A percentile compares a stretch with the other conserved stretches of the same genome.
phyloP scores from a whole-genome alignment of 225 moss, liverwort and hornwort species.

The Asterella californica region DNA sequence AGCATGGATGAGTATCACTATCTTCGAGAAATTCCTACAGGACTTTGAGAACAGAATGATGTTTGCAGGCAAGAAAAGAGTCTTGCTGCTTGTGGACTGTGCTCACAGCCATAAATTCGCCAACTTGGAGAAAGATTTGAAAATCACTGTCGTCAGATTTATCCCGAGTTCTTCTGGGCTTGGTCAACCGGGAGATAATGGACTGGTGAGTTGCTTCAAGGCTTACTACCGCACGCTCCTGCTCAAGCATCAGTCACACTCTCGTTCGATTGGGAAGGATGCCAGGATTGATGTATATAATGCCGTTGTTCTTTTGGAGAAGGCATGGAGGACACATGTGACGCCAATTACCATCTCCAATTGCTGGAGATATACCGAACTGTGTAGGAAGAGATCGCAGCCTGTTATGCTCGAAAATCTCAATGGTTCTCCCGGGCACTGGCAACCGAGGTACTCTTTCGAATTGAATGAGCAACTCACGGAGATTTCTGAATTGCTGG shows the following conservation, averaged over 20 bases:
- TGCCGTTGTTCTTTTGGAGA: conserved; percentile 35
- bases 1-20: conserved; percentile 31
- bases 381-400: conserved; percentile 21
- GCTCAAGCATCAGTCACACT: conserved; percentile 29
- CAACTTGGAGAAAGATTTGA: conserved; percentile 26
- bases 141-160: conserved; percentile 24
- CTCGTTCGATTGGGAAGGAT: conserved; percentile 19
- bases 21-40: conserved; percentile 34
- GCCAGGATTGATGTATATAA: conserved; percentile 33
- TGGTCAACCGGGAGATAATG: conserved; percentile 30
- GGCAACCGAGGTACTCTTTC: conserved; percentile 17
- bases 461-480: conserved; percentile 27
- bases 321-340: conserved; percentile 38
- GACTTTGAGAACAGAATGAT: conserved; percentile 40
- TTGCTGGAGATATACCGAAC: conserved; percentile 32
- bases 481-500: conserved; percentile 27
- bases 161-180: conserved; percentile 25
- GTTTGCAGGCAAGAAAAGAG: conserved; percentile 31
- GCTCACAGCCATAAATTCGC: conserved; percentile 22
- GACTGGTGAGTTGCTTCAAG: conserved; percentile 33
- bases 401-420: conserved; percentile 9
- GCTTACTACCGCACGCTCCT: conserved; percentile 34
- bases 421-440: conserved; percentile 17
- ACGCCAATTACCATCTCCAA: conserved; percentile 29
- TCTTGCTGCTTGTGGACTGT: conserved; percentile 35